Conservation (phyloP, 1,284 basidiomycete species). For the Naganishia albida region DNA sequence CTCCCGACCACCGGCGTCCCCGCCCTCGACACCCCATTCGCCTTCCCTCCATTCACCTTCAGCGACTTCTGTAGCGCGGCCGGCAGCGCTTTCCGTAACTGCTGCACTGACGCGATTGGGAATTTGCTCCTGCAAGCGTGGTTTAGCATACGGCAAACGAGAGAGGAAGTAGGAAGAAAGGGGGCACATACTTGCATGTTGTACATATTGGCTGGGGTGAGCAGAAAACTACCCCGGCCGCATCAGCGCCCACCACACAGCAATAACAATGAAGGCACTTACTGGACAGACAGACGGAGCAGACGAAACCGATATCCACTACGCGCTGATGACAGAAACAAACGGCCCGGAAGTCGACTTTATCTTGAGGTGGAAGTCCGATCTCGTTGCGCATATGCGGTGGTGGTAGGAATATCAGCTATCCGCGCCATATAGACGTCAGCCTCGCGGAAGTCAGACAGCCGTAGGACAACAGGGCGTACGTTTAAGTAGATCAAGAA, state of each 20-base stretch:
- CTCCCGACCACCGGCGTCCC: conserved; percentile 16
- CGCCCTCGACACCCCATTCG: conserved; percentile 7
- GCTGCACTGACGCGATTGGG: conserved; percentile 26
- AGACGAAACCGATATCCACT: conserved; percentile 95
- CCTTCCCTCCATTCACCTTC: conserved; percentile 3
- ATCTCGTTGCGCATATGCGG: conserved; percentile 74
- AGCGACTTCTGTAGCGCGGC: conserved; percentile 19
- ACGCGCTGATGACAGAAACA: conserved; percentile 99
- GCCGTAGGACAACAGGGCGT: conserved; percentile 39
- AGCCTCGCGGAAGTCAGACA: conserved; percentile 14
- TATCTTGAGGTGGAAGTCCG: conserved; percentile 86
- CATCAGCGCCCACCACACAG: neutral
- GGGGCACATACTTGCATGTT: conserved; percentile 71
- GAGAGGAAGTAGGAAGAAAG: neutral
- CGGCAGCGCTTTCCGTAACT: conserved; percentile 22
- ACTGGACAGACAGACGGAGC: conserved; percentile 88
- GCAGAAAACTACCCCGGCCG: conserved; percentile 70
- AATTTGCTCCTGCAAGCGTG: conserved; percentile 2
- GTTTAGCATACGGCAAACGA: neutral
- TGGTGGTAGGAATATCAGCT: conserved; percentile 91
- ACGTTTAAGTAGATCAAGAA: conserved; percentile 86
- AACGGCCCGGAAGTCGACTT: conserved; percentile 93
- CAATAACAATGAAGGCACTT: neutral
- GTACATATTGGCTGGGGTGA: conserved; percentile 88
- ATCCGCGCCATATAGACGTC: conserved; percentile 4